Evolutionary conservation across 2,329 filamentous ascomycete species (phyloP), one percentile per base, ranked within the genome.

Genomic region (Diaporthe sp.): DNA sequence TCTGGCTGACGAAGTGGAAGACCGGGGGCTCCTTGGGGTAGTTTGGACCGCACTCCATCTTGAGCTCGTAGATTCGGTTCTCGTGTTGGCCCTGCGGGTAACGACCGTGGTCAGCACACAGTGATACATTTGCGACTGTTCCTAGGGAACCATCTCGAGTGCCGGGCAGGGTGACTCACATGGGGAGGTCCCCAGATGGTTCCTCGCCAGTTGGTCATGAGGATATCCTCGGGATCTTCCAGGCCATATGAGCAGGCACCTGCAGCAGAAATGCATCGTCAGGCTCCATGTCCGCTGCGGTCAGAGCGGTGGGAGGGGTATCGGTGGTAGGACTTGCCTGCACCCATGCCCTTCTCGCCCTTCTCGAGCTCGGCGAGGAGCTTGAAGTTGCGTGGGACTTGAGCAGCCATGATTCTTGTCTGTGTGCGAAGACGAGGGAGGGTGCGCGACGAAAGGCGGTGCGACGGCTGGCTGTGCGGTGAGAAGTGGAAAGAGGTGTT

Each of bases 201-300:
- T 81, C 96, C 97, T 82, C 98, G 98, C 97, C 97, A 99, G 88
- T 98, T 95, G 78, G 94, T 96, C 96, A 99, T 98, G 85, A 97
- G 91, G 78, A 98, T 91, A 82, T 99, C 97, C 82, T 98, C 96
- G 65, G 94, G 93, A 84, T 98, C 95, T 78, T 96, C 95, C 74
- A 99, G 91, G 81, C 97, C 97, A 81, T 98, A 98, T 59, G 97
- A 98, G 88, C 96, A 98, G 77, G 96, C 96, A 88, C 98, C 97
- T 97, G 44, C 37, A 51, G 28, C 17, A 49, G n/a, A 22, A 37
- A 67, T 25, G 34, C 37, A 59, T 51, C 44, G 61, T 77, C 58
- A 75, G 74, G 53, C 49, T 58, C 65, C 42, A 25, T 31, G 59
- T n/a, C 42, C 58, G 19, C 53, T 69, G 49, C 49, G 15, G 22